Percentiles rank a stretch among this genome's conserved stretches.
Conservation (phyloP, 1,139 yeast species). For the Geotrichum australiense region DNA sequence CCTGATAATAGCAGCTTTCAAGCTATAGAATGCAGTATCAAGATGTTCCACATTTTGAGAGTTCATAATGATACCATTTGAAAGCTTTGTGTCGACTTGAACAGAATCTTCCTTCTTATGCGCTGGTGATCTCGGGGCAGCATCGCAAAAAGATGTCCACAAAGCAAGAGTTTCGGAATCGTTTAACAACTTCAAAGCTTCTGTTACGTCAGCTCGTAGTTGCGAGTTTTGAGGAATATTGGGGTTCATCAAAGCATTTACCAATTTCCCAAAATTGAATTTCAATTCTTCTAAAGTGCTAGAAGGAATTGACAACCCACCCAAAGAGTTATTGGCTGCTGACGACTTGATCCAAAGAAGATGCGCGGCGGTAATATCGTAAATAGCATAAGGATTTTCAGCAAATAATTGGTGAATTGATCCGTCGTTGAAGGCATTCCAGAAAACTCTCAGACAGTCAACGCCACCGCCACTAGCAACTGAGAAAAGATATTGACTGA, state of each 20-base stretch:
- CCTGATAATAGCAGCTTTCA: slow-evolving; percentile 21
- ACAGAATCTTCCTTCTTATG: neutral
- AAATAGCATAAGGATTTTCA: slow-evolving; percentile 13
- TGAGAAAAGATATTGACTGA: slow-evolving; percentile 23
- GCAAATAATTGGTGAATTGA: neutral
- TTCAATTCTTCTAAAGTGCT: slow-evolving; percentile 19
- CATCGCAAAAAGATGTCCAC: slow-evolving; percentile 9
- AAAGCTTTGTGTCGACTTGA: slow-evolving; percentile 10
- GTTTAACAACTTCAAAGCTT: slow-evolving; percentile 6
- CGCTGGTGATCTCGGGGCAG: neutral
- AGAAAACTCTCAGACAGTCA: slow-evolving; percentile 21
- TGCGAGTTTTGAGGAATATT: slow-evolving; percentile 8
- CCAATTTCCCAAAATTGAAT: slow-evolving; percentile 20
- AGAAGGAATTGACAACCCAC: slow-evolving; percentile 24
- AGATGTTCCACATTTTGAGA: slow-evolving; percentile 21
- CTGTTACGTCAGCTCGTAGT: slow-evolving; percentile 8
- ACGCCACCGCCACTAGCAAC: slow-evolving; percentile 21
- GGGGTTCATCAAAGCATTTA: slow-evolving; percentile 19
- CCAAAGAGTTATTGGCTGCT: slow-evolving; percentile 21
- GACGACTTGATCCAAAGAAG: slow-evolving; percentile 25
- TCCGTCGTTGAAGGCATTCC: slow-evolving; percentile 18
- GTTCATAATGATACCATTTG: slow-evolving; percentile 24
- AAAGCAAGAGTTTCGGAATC: slow-evolving; percentile 9
- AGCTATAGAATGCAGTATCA: slow-evolving; percentile 21
- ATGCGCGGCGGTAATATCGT: slow-evolving; percentile 24